Evolutionary conservation across 805 yeast genomes (phyloP).

Genomic region (Schwanniomyces polymorphus): DNA sequence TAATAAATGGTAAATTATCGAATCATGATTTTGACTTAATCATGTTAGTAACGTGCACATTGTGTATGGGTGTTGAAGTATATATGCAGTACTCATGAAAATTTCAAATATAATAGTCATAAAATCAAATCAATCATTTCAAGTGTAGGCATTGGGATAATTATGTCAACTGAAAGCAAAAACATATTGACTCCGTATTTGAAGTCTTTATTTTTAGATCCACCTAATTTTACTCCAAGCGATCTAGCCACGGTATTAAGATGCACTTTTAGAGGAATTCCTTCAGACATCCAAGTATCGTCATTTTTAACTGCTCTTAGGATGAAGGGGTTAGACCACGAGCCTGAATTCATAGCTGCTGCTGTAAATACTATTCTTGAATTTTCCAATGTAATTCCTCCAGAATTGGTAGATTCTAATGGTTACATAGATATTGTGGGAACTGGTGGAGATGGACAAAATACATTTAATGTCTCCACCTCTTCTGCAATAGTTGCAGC

Average conservation of each 20-base stretch:
- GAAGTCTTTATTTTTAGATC: conserved; percentile 58
- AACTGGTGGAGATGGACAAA: conserved; percentile 98
- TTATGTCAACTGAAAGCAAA: conserved; percentile 9
- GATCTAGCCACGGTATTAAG: conserved; percentile 68
- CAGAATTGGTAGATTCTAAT: conserved; percentile 39
- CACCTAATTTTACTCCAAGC: conserved; percentile 60
- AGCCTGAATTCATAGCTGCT: conserved; percentile 78
- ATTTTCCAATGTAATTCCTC: conserved; percentile 57
- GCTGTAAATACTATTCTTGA: conserved; percentile 77
- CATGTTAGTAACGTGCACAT: no score
- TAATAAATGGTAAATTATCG: no score
- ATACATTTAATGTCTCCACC: conserved; percentile 95
- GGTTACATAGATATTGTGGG: conserved; percentile 91
- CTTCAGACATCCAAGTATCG: conserved; percentile 69
- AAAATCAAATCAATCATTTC: background rate
- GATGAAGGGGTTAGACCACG: conserved; percentile 72
- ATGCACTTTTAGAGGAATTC: conserved; percentile 57
- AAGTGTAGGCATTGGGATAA: background rate
- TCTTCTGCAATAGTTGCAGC: conserved; percentile 93
- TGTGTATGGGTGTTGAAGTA: no score
- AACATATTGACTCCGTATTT: conserved; percentile 56
- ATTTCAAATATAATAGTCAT: background rate
- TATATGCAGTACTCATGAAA: background rate
- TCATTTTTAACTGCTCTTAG: conserved; percentile 80
- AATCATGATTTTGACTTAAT: no score